Percentiles rank a stretch among this genome's conserved stretches.
These are phyloP conservation scores for Aeschynomene evenia DNA, from an alignment of 306 rosid species.

Conservation along the genomic window DNA sequence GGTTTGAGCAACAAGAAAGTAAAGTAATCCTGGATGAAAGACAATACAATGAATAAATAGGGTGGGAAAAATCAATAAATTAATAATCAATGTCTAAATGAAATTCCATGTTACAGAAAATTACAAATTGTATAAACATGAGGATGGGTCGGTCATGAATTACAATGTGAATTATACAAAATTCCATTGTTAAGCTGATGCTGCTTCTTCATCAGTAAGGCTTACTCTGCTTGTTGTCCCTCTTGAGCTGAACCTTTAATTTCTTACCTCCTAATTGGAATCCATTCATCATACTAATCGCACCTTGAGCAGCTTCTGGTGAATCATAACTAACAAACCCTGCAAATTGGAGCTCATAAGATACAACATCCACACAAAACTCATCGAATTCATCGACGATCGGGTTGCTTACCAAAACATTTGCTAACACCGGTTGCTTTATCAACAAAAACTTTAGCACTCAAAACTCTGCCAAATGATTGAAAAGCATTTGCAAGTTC, in stretches of 20 bases:
- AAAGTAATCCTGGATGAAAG: constrained; percentile 37
- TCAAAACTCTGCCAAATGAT: constrained; percentile 85
- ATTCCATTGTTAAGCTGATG: constrained; percentile 42
- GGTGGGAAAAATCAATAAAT: constrained; percentile 88
- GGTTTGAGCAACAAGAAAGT: background rate
- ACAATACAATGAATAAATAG: constrained; percentile 46
- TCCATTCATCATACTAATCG: constrained; percentile 89
- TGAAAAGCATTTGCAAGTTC: constrained; percentile 90
- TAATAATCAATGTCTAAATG: constrained; percentile 66
- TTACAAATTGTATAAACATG: constrained; percentile 75
- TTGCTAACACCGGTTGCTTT: constrained; percentile 98
- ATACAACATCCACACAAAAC: constrained; percentile 20
- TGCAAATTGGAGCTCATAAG: constrained; percentile 48
- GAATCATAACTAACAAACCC: constrained; percentile 97
- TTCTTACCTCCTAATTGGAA: constrained; percentile 90
- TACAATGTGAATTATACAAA: constrained; percentile 61
- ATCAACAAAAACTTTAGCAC: constrained; percentile 97
- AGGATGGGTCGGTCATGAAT: constrained; percentile 62
- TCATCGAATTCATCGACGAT: constrained; percentile 23
- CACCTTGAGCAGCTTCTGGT: constrained; percentile 84
- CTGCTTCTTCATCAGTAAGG: constrained; percentile 80
- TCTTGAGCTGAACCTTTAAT: constrained; percentile 97
- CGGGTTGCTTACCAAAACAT: constrained; percentile 82
- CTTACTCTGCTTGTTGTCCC: constrained; percentile 86
- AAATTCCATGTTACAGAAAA: constrained; percentile 73